These are phyloP conservation scores for Cladochytrium replicatum DNA, from an alignment of 192 early-diverging fungal genomes.

Conservation along the genomic window DNA sequence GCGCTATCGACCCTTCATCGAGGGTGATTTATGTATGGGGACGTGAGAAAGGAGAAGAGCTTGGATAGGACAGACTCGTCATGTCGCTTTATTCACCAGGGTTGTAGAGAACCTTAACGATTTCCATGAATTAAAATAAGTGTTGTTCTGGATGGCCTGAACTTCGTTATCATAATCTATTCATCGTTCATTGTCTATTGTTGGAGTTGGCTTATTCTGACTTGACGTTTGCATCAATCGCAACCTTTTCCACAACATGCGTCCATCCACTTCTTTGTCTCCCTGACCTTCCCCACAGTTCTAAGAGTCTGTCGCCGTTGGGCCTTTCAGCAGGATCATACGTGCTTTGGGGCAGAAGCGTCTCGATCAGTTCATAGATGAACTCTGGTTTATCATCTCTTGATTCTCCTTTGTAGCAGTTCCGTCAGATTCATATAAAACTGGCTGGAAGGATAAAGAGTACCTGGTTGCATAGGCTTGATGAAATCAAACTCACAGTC, in stretches of 20 bases:
- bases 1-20: too few species aligned
- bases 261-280: constrained; percentile 42
- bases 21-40: too few species aligned
- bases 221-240: too few species aligned
- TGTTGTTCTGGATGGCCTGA: too few species aligned
- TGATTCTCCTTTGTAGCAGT: constrained; percentile 28
- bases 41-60: too few species aligned
- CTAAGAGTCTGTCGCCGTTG: constrained; percentile 58
- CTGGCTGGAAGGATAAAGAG: background rate
- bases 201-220: too few species aligned
- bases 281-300: constrained; percentile 58
- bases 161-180: too few species aligned
- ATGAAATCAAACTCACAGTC: constrained; percentile 94
- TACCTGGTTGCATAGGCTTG: constrained; percentile 53
- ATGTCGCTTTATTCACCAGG: too few species aligned
- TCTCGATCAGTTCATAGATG: constrained; percentile 82
- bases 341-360: constrained; percentile 68
- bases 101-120: too few species aligned
- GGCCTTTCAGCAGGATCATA: constrained; percentile 47
- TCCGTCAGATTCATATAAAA: background rate
- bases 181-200: too few species aligned
- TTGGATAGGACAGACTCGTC: too few species aligned
- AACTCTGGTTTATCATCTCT: constrained; percentile 75
- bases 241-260: constrained; percentile 38
- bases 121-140: too few species aligned